Base-by-base conservation (phyloP, 163 green algal genomes). In the Coccomyxa subellipsoidea region DNA sequence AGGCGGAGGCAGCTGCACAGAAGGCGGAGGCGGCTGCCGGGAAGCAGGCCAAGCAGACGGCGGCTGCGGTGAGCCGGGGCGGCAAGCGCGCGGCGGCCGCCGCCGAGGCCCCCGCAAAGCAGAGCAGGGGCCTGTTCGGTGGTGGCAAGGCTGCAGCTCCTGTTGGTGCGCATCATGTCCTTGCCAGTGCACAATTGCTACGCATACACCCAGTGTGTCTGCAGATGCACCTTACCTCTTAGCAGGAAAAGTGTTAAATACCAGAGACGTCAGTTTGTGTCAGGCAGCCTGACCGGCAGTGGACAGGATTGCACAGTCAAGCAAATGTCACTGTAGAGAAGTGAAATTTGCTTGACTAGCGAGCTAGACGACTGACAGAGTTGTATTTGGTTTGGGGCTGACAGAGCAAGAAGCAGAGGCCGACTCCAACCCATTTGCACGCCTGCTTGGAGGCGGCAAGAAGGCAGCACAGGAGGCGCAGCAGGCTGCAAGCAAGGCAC, bases 391-490 rank as follows among this genome's bases (percentile, higher is more conserved):
- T 73, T 23, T 73, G 66, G 31, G 66, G 2, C 27, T 36, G 66
- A 73, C 66, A 73, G n/a, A 73, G 3, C 21, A 32, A 36, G 66
- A 73, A 73, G 66, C 18, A 35, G 66, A 73, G 1, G n/a, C 6
- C 32, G 54, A 77, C 34, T 54, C n/a, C 32, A 82, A 69, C 25
- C 54, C 40, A 59, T 34, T 77, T 54, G 31, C 53, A 69, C 54
- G 54, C 54, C 53, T 37, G 4, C 37, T 25, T 34, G 78, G 34
- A 34, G 54, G 12, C 54, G 78, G 36, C 47, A 82, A 71, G 54
- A 70, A 77, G 78, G 36, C 35, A 39, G 54, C 35, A 69, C 77
- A 82, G 78, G 53, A 82, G 78, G 78, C 54, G 36, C 53, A 77
- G 35, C 37, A 70, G 47, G 54, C 34, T 69, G 78, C 34, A 18